Conservation (phyloP, 192 early-diverging fungal species). For the Podila horticola region DNA sequence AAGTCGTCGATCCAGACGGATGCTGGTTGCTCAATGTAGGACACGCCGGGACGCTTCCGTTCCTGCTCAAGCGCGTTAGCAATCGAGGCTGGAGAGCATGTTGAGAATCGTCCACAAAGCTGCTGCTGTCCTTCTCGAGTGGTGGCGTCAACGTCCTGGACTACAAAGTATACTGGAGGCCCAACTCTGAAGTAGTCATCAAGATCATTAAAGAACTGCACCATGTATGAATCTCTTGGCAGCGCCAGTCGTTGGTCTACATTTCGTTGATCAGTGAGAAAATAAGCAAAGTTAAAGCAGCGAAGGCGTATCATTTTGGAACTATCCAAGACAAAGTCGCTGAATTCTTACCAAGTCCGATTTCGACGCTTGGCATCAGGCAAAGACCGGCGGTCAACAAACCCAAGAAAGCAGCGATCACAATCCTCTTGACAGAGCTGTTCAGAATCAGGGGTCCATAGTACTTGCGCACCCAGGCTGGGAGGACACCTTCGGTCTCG, state of each 20-base stretch:
- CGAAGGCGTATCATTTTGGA: neutral
- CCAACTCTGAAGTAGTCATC: slow-evolving; percentile 69
- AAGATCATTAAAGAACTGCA: slow-evolving; percentile 70
- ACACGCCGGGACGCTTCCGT: slow-evolving; percentile 66
- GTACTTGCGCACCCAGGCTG: slow-evolving; percentile 56
- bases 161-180: slow-evolving; percentile 75
- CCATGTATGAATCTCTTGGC: slow-evolving; percentile 71
- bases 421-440: slow-evolving; percentile 48
- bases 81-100: slow-evolving; percentile 59
- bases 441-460: slow-evolving; percentile 66
- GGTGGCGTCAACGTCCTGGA: slow-evolving; percentile 60
- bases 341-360: slow-evolving; percentile 58
- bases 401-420: slow-evolving; percentile 62
- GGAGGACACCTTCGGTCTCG: slow-evolving; percentile 60
- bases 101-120: slow-evolving; percentile 68
- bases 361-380: slow-evolving; percentile 57
- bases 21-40: slow-evolving; percentile 70
- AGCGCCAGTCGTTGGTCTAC: slow-evolving; percentile 70
- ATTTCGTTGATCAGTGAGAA: too few relatives aligned
- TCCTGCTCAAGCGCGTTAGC: slow-evolving; percentile 74
- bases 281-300: neutral
- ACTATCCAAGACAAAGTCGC: neutral
- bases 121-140: slow-evolving; percentile 57
- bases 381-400: slow-evolving; percentile 58
- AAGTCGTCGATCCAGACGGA: slow-evolving; percentile 74